Percentiles rank a stretch among this genome's conserved stretches.
Evolutionary conservation across 257 asterid species (phyloP).

Genomic region (Buddleja alternifolia): DNA sequence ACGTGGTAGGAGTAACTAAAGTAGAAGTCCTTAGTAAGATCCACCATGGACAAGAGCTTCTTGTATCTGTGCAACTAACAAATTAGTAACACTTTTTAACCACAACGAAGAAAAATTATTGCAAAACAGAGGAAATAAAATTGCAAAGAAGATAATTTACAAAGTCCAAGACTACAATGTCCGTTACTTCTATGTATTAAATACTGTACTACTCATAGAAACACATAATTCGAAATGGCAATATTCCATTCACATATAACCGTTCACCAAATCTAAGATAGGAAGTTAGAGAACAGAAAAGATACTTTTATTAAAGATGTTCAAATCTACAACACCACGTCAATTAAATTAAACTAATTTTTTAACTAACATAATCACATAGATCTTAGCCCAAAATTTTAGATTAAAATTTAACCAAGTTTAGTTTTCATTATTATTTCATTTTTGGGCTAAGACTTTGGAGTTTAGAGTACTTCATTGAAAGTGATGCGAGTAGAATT

Average conservation of each 20-base stretch:
- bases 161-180: not conserved
- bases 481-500: not conserved
- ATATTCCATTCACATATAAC: not conserved
- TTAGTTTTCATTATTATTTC: not conserved
- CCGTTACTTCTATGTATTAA: not conserved
- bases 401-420: too few relatives aligned
- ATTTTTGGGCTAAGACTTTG: not conserved
- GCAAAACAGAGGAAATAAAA: slow-evolving; percentile 3
- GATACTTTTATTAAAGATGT: not conserved
- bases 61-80: slow-evolving; percentile 62
- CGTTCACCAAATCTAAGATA: not conserved
- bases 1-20: slow-evolving; percentile 95
- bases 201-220: not conserved
- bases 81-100: slow-evolving; percentile 16
- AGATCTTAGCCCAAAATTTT: not conserved
- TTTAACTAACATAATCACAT: not conserved
- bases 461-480: not conserved
- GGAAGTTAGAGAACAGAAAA: not conserved
- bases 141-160: not conserved
- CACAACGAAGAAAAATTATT: slow-evolving; percentile 13
- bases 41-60: slow-evolving; percentile 79
- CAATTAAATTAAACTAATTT: not conserved
- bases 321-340: not conserved
- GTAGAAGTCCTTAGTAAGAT: slow-evolving; percentile 86
- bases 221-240: not conserved